These are phyloP conservation scores for Candida incommunis DNA, from an alignment of 805 yeast species.

Conservation along the genomic window DNA sequence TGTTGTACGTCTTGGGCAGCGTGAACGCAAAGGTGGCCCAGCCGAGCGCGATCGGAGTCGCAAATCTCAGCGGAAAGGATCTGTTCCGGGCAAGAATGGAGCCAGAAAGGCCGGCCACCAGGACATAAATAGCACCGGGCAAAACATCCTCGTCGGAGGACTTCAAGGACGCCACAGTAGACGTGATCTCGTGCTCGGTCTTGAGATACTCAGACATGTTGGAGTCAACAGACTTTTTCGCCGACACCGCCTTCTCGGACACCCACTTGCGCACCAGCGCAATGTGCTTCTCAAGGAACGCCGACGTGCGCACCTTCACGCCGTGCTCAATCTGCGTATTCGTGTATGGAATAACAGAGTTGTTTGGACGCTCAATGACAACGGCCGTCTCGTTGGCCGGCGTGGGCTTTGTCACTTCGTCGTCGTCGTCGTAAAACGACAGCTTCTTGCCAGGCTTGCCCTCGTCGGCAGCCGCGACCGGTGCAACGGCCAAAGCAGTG, in stretches of 20 bases:
- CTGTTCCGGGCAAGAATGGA: conserved; percentile 59
- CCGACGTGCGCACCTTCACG: conserved; percentile 39
- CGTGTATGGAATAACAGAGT: not conserved
- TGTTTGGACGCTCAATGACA: conserved; percentile 1
- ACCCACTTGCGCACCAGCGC: conserved; percentile 33
- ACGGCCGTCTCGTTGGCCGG: not conserved
- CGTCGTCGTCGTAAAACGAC: not conserved
- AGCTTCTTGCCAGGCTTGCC: not conserved
- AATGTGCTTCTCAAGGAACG: conserved; percentile 34
- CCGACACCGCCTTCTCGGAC: conserved; percentile 20
- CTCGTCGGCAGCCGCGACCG: not conserved
- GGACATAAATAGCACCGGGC: conserved; percentile 56
- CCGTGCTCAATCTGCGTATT: conserved; percentile 21
- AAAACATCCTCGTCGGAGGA: conserved; percentile 51
- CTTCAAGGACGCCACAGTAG: conserved; percentile 51
- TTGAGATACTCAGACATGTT: conserved; percentile 36
- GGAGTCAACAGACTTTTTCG: conserved; percentile 29
- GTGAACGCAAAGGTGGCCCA: conserved; percentile 50
- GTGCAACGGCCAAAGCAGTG: too few relatives aligned
- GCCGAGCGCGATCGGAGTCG: conserved; percentile 49
- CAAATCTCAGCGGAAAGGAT: conserved; percentile 36
- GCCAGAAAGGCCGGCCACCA: conserved; percentile 59
- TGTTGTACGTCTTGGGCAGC: conserved; percentile 57
- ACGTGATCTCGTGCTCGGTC: conserved; percentile 49
- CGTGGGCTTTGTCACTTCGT: not conserved